Conservation (phyloP, 305 asterid species). For the Petunia hybrid region DNA sequence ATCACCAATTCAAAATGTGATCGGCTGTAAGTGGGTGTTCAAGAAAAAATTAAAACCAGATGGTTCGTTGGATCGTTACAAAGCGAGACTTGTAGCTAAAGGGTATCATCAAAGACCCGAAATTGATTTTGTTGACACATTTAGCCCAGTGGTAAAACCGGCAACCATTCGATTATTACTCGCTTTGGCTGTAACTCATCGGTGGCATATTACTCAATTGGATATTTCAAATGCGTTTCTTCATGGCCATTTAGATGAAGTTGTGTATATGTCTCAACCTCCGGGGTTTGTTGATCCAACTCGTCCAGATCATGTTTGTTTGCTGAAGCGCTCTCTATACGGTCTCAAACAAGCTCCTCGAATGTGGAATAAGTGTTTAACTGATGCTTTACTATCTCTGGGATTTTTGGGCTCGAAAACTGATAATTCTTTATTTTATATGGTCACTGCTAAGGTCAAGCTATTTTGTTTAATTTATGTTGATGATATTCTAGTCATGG, state of each 20-base stretch:
- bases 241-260: neutral
- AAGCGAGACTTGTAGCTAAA: neutral
- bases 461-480: neutral
- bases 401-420: neutral
- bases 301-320: neutral
- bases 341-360: neutral
- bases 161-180: neutral
- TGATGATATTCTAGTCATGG: neutral
- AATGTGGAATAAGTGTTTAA: neutral
- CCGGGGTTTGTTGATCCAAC: neutral
- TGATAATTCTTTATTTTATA: neutral
- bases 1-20: neutral
- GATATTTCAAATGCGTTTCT: neutral
- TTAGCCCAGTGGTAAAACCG: neutral
- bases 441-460: neutral
- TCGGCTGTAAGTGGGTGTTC: neutral
- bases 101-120: neutral
- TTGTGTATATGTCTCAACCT: neutral
- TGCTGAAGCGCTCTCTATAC: neutral
- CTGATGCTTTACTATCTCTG: neutral
- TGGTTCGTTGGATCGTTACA: neutral
- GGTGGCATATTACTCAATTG: neutral
- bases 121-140: neutral
- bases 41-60: neutral
- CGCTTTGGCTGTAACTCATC: neutral